Evolutionary conservation across 345 rosid genomes (phyloP), one percentile per base, ranked within the genome.

Genomic region (Carallia pectinifolia): DNA sequence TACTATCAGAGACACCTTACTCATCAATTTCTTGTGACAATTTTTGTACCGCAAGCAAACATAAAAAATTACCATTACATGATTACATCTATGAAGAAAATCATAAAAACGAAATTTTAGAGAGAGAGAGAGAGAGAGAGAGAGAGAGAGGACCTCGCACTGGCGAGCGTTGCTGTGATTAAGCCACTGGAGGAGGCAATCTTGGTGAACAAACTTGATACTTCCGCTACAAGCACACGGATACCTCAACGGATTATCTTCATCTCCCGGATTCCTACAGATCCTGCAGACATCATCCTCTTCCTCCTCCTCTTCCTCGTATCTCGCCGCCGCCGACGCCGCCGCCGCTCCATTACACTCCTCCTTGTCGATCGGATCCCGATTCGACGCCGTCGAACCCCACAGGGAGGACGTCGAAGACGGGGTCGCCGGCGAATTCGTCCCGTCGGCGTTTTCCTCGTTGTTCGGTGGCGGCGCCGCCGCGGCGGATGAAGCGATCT

Each of bases 141-240:
- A 3, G 18, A 12, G 6, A n/a, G 31, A 67, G 38, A 58, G 1
- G 53, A 96, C 99, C 99, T 96, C 98, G 94, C 99, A 96, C 72
- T 90, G 98, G 68, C 99, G 99, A 72, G 98, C 96, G 81, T 96
- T 96, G 83, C 97, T 92, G 66, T 92, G 99, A 77, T 89, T 88
- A 50, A 96, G 93, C 99, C 99, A 96, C 89, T 96, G 98, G 55
- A 96, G 93, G 56, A 96, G 96, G 58, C 99, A 96, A 79, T 96
- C 96, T 78, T 96, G 99, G 64, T 96, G 99, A 62, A 96, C 99
- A 65, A 85, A 96, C 82, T 92, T 96, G 75, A 96, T 96, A 71
- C 99, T 96, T 30, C 99, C 99, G 73, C 99, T 90, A 67, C 99
- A 96, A 0, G 99, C 98, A 69, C 99, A 96, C 2, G 99, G 99